These are phyloP conservation scores for Lumnitzera littorea DNA, from an alignment of 345 rosid genomes.

Conservation along the genomic window DNA sequence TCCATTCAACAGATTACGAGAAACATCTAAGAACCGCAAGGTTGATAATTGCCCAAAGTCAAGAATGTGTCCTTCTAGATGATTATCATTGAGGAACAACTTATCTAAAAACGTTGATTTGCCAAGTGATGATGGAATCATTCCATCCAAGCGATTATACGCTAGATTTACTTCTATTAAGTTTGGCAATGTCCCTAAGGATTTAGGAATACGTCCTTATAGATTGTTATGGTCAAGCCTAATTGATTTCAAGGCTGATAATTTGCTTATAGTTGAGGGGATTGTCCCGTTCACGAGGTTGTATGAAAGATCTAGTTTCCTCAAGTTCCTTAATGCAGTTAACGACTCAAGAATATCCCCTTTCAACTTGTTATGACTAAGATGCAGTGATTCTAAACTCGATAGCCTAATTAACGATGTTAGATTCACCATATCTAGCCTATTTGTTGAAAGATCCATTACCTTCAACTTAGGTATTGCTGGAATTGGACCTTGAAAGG, in stretches of 20 bases:
- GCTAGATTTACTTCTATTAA: not conserved
- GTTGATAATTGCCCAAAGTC: not conserved
- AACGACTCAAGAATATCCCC: too few relatives aligned
- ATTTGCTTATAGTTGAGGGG: not conserved
- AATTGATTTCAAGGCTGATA: not conserved
- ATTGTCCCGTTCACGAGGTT: not conserved
- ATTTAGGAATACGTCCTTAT: not conserved
- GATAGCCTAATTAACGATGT: not conserved
- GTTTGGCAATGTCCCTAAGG: not conserved
- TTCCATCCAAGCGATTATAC: not conserved
- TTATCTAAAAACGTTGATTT: not conserved
- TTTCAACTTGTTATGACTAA: too few relatives aligned
- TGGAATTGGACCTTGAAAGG: too few relatives aligned
- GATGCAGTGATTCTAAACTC: not conserved
- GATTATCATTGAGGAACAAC: not conserved
- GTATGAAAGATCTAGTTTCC: not conserved
- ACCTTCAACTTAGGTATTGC: too few relatives aligned
- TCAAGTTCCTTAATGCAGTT: too few relatives aligned
- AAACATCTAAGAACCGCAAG: not conserved
- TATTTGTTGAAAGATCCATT: too few relatives aligned
- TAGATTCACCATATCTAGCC: too few relatives aligned
- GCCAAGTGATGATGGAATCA: not conserved
- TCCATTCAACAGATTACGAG: not conserved
- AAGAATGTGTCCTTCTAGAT: conserved; percentile 3
- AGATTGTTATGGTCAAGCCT: not conserved